Base-by-base conservation (phyloP, 2,329 filamentous ascomycete species). In the Botrytis paeoniae region DNA sequence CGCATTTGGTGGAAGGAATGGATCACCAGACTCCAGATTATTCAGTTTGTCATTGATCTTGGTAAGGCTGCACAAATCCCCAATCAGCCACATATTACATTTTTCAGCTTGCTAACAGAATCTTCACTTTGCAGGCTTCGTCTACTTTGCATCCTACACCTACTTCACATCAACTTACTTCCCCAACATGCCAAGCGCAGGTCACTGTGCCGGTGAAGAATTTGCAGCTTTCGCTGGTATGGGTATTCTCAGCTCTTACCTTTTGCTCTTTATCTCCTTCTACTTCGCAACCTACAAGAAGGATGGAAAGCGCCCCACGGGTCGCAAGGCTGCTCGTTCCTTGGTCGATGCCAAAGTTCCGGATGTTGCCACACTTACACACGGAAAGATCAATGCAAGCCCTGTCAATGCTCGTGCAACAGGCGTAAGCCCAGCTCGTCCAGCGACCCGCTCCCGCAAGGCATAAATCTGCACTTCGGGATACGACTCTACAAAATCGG, bases 1-100 rank as follows among this genome's bases (percentile, higher is more conserved):
- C 92, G 91, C 81, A 96, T 98, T 85, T 98, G 95, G 95, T 98
- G 95, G 95, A 98, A 98, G 92, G 94, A 98, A 86, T 98, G 95
- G 92, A 97, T 98, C 82, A 98, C 95, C 79, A 93, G 95, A 81
- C 92, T 98, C 81, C 95, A 98, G 85, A 98, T 98, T 84, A 90
- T 93, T 80, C 95, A 98, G 83, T 98, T 98, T 85, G 89, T 98
- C 82, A 95, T 98, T 83, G 95, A 98, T 84, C 92, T 98, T 75
- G 94, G 93, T 95, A 89, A 73, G 73, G 29, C 75, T 77, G 73
- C 60, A 64, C 68, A 70, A 45, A 64, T 39, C 25, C 39, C 25
- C 65, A 59, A 66, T 48, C 25, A 48, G 48, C 54, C 37, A 65
- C 29, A 59, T 39, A 22, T 54, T 10, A n/a, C 7, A 32, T 76